Evolutionary conservation across 2,329 filamentous ascomycete genomes (phyloP), one percentile per base, ranked within the genome.

Genomic region (Thielaviopsis ethacetica): DNA sequence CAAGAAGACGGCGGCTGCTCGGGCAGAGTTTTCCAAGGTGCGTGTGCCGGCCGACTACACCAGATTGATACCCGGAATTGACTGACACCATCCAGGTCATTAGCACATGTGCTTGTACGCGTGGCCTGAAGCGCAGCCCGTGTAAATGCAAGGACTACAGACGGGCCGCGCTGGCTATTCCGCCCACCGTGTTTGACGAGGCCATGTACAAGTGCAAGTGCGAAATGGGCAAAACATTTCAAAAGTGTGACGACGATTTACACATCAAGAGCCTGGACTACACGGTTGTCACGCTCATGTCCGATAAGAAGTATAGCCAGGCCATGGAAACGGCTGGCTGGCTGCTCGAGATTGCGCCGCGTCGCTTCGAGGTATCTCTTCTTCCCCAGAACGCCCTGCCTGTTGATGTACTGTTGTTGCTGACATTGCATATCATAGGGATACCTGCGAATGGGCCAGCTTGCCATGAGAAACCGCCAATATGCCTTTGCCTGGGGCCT

Each of bases 191-290:
- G 24, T 73, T 73, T 62, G 65, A 70, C 2, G 72, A 74, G 63
- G 72, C 71, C 53, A 72, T 72, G 68, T 69, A 71, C 57, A 69
- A 66, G 10, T 74, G 72, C 63, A 64, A 59, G 3, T 74, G 72
- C 59, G 57, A 61, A 2, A 69, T 70, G 5, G 67, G 69, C 13
- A 70, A 66, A 51, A 70, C 62, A 2, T 74, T 72, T 61, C 68
- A 67, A 57, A 72, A 72, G 59, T 75, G 73, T 53, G 67, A 71
- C 57, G 68, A 71, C 15, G 57, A 59, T 1, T 53, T 68, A 9
- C 73, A 75, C 56, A 67, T 73, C 47, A 68, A 71, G 59, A 72
- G 72, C 2, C 65, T 75, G 12, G 72, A 73, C 63, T 71, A 72
- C 58, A 67, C 72, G 3, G 71, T 71, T 19, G 72, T 71, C 2